Conservation (phyloP, 345 rosid species). For the Mallotus nudiflorus region DNA sequence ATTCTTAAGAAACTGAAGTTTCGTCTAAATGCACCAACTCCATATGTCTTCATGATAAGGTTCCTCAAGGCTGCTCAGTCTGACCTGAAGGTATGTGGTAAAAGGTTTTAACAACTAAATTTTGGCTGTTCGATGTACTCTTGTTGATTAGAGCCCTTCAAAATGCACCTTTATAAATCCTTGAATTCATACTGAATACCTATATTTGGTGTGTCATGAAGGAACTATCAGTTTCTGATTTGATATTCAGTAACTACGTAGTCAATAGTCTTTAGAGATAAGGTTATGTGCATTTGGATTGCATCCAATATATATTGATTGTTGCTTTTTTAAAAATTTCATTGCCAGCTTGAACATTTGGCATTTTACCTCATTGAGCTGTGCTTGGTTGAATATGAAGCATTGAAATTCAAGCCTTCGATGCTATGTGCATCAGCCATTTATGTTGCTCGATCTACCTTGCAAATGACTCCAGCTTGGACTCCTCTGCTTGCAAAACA, state of each 20-base stretch:
- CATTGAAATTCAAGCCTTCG: constrained; percentile 73
- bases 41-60: constrained; percentile 90
- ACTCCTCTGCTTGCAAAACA: constrained; percentile 64
- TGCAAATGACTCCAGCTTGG: constrained; percentile 70
- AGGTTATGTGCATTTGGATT: background rate
- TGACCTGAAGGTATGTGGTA: constrained; percentile 53
- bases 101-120: background rate
- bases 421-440: constrained; percentile 90
- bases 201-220: background rate
- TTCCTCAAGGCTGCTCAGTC: constrained; percentile 94
- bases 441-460: constrained; percentile 72
- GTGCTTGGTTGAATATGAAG: constrained; percentile 78
- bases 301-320: too few species aligned
- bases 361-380: constrained; percentile 85
- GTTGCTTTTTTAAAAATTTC: background rate
- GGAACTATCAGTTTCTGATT: background rate
- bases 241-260: background rate
- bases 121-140: constrained; percentile 2
- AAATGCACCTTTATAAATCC: background rate
- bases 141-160: background rate
- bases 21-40: constrained; percentile 81
- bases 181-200: background rate
- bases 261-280: background rate
- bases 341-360: constrained; percentile 72
- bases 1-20: constrained; percentile 75